A percentile compares a stretch with the other conserved stretches of the same genome.
Conservation (phyloP, 2,329 filamentous ascomycete species). For the Tympanopsis confertula region DNA sequence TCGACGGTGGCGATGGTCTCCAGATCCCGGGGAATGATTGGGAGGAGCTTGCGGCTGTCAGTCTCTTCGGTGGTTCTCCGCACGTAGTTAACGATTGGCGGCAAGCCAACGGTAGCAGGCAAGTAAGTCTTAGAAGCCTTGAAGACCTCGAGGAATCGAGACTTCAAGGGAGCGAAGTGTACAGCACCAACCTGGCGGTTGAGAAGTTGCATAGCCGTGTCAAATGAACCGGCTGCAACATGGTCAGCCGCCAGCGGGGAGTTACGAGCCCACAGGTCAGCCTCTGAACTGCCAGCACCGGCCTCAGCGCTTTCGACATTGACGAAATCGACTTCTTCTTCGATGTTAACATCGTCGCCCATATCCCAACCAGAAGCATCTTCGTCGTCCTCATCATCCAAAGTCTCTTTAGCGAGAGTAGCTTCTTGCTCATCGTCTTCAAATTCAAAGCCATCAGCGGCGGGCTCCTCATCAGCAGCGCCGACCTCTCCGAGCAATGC, state of each 20-base stretch:
- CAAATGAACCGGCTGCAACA: constrained; percentile 86
- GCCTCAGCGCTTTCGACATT: constrained; percentile 76
- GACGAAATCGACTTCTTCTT: constrained; percentile 85
- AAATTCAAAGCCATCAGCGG: constrained; percentile 16
- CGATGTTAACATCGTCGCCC: constrained; percentile 81
- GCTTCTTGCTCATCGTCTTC: constrained; percentile 48
- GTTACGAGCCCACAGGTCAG: constrained; percentile 89
- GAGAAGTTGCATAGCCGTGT: constrained; percentile 92
- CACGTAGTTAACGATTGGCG: constrained; percentile 83
- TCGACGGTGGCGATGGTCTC: constrained; percentile 72
- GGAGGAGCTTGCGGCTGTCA: constrained; percentile 78
- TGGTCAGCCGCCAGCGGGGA: constrained; percentile 91
- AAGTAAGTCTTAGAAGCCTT: constrained; percentile 81
- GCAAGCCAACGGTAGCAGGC: constrained; percentile 70
- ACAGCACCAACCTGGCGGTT: constrained; percentile 93
- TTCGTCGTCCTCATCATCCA: constrained; percentile 69
- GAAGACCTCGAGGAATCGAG: constrained; percentile 87
- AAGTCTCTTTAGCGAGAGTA: constrained; percentile 39
- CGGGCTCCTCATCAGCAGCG: constrained; percentile 45
- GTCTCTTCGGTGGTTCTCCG: constrained; percentile 80
- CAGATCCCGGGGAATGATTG: constrained; percentile 77
- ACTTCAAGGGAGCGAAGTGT: constrained; percentile 80
- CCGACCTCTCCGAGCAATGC: constrained; percentile 78
- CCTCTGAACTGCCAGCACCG: constrained; percentile 80
- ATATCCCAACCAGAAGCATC: constrained; percentile 92